Evolutionary conservation across 768 basidiomycete genomes (phyloP).

Genomic region (Neoboletus magnificus): DNA sequence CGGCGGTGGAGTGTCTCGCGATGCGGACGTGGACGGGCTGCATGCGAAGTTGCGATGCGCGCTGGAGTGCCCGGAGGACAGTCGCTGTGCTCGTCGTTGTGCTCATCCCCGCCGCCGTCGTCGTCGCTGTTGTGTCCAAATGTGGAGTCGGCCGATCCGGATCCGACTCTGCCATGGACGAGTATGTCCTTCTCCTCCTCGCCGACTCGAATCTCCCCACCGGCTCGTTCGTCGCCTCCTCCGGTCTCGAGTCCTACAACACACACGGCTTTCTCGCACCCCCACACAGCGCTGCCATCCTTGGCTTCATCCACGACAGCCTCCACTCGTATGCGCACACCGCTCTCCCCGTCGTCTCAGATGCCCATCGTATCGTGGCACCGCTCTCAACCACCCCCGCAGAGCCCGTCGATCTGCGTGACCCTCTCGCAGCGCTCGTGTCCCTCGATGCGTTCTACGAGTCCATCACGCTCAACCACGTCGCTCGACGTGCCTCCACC

Average conservation of each 20-base stretch:
- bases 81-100: slow-evolving; percentile 1
- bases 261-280: slow-evolving; percentile 73
- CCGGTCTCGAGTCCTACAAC: slow-evolving; percentile 86
- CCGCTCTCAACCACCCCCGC: slow-evolving; percentile 9
- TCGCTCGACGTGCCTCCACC: slow-evolving; percentile 78
- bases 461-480: slow-evolving; percentile 84
- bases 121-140: background rate
- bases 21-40: background rate
- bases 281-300: slow-evolving; percentile 23
- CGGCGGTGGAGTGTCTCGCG: slow-evolving; percentile 13
- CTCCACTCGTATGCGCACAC: slow-evolving; percentile 74
- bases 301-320: slow-evolving; percentile 67
- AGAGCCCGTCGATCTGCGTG: slow-evolving; percentile 12
- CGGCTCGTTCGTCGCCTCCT: slow-evolving; percentile 93
- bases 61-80: background rate
- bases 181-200: slow-evolving; percentile 27
- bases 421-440: slow-evolving; percentile 42
- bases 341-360: slow-evolving; percentile 76
- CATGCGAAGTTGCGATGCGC: background rate
- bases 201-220: slow-evolving; percentile 95
- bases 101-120: slow-evolving; percentile 5
- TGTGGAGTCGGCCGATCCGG: background rate
- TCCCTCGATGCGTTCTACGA: slow-evolving; percentile 79
- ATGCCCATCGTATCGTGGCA: slow-evolving; percentile 51
- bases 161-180: slow-evolving; percentile 22